Percentiles rank a stretch among this genome's conserved stretches.
Evolutionary conservation across 2,329 filamentous ascomycete genomes (phyloP).

Genomic region (Kalmusia sp.): DNA sequence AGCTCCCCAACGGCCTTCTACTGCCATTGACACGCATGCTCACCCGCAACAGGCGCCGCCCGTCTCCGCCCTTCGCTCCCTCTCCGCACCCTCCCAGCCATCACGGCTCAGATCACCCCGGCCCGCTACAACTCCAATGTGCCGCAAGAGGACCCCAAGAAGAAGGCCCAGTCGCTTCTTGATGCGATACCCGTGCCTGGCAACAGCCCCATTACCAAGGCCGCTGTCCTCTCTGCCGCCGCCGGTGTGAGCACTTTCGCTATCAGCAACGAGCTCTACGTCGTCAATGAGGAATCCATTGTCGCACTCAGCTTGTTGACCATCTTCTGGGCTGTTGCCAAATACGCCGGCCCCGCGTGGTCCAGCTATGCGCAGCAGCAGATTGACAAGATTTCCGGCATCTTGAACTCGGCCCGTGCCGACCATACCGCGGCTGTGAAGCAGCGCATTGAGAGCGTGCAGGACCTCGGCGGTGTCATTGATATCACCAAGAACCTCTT

Average conservation of each 20-base stretch:
- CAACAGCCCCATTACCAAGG: constrained; percentile 92
- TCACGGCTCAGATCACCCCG: constrained; percentile 72
- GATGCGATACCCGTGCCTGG: constrained; percentile 92
- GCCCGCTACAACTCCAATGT: constrained; percentile 77
- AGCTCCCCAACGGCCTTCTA: constrained; percentile 25
- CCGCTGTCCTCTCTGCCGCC: constrained; percentile 91
- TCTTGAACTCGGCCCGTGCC: constrained; percentile 90
- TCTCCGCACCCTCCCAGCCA: constrained; percentile 76
- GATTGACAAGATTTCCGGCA: constrained; percentile 90
- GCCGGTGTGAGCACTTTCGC: constrained; percentile 91
- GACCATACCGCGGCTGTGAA: constrained; percentile 97
- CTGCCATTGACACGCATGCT: constrained; percentile 52
- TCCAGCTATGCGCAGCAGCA: constrained; percentile 89
- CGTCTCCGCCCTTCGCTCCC: constrained; percentile 80
- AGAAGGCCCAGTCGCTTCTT: constrained; percentile 94
- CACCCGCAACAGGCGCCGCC: constrained; percentile 73
- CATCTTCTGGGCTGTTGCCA: constrained; percentile 91
- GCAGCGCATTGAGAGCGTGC: constrained; percentile 89
- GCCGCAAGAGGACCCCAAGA: constrained; percentile 88
- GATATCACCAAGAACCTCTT: constrained; percentile 97
- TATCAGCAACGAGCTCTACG: constrained; percentile 99
- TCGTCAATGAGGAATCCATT: constrained; percentile 98
- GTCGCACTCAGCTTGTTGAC: constrained; percentile 90
- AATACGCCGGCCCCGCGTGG: constrained; percentile 93
- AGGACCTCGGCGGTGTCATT: constrained; percentile 93